Evolutionary conservation across 2,329 filamentous ascomycete genomes (phyloP).

Genomic region (Myriosclerotinia curreyana): DNA sequence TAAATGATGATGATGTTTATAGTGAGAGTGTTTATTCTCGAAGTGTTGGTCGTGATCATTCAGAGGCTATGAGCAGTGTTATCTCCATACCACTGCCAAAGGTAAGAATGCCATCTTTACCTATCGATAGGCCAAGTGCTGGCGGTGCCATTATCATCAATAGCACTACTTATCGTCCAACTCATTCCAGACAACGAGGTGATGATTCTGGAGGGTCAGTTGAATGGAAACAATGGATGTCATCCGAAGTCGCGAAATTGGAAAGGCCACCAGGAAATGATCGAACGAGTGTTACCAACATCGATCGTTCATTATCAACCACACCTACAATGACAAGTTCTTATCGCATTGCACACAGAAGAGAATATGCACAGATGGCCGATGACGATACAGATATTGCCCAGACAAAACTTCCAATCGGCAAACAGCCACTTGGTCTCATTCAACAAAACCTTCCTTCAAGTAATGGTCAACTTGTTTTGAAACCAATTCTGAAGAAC

Average conservation of each 20-base stretch:
- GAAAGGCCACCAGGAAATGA: conserved; percentile 39
- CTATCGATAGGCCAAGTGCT: conserved; percentile 24
- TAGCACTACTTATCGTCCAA: conserved; percentile 36
- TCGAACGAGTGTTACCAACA: conserved; percentile 31
- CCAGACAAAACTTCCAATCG: conserved; percentile 20
- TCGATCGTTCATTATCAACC: conserved; percentile 20
- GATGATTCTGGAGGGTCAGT: conserved; percentile 47
- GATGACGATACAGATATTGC: conserved; percentile 38
- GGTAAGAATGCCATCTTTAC: conserved; percentile 28
- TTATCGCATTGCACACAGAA: conserved; percentile 44
- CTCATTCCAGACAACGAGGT: conserved; percentile 39
- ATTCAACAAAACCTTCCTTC: conserved; percentile 26
- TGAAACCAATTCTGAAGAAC: conserved; percentile 37
- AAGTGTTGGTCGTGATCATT: conserved; percentile 34
- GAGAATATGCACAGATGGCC: conserved; percentile 51
- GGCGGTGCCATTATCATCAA: conserved; percentile 42
- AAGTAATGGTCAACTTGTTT: conserved; percentile 17
- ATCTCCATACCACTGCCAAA: conserved; percentile 15
- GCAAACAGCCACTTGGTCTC: conserved; percentile 33
- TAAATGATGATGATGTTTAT: conserved; percentile 28
- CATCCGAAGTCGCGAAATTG: conserved; percentile 50
- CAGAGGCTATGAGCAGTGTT: conserved; percentile 19
- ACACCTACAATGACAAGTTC: conserved; percentile 36
- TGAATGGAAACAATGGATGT: conserved; percentile 56
- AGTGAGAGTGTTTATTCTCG: conserved; percentile 39